These are phyloP conservation scores for Calvatia gigantea DNA, from an alignment of 768 basidiomycete species.

Conservation along the genomic window DNA sequence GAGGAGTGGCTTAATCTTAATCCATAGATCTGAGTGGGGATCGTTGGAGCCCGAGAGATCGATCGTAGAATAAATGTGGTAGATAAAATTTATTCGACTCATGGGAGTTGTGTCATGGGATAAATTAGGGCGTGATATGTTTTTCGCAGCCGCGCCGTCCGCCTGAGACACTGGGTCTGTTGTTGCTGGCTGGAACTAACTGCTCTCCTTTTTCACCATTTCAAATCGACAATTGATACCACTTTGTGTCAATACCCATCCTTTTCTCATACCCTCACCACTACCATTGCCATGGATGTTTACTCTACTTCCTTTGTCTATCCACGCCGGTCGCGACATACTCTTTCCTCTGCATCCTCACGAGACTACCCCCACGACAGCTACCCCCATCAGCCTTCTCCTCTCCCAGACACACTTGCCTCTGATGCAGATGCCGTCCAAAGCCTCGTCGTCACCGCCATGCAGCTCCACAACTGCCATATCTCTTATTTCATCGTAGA, in stretches of 20 bases:
- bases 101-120: conserved; percentile 25
- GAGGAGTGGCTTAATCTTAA: conserved; percentile 16
- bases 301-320: conserved; percentile 94
- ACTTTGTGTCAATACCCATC: conserved; percentile 53
- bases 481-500: conserved; percentile 76
- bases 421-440: conserved; percentile 71
- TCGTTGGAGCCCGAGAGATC: conserved; percentile 1
- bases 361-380: conserved; percentile 53
- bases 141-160: conserved; percentile 25
- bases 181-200: conserved; percentile 22
- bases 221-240: conserved; percentile 42
- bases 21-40: conserved; percentile 10
- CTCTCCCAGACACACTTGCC: conserved; percentile 34
- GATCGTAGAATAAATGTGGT: conserved; percentile 3
- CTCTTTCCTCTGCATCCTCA: conserved; percentile 59
- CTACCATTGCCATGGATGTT: conserved; percentile 72
- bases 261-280: conserved; percentile 34
- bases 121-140: conserved; percentile 41
- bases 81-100: conserved; percentile 11
- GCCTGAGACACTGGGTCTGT: conserved; percentile 29
- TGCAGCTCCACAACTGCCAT: conserved; percentile 79
- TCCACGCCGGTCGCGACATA: conserved; percentile 76
- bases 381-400: conserved; percentile 35
- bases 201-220: conserved; percentile 28
- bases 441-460: conserved; percentile 76